Evolutionary conservation across 768 basidiomycete species (phyloP).

Genomic region (Termitomyces sp.): DNA sequence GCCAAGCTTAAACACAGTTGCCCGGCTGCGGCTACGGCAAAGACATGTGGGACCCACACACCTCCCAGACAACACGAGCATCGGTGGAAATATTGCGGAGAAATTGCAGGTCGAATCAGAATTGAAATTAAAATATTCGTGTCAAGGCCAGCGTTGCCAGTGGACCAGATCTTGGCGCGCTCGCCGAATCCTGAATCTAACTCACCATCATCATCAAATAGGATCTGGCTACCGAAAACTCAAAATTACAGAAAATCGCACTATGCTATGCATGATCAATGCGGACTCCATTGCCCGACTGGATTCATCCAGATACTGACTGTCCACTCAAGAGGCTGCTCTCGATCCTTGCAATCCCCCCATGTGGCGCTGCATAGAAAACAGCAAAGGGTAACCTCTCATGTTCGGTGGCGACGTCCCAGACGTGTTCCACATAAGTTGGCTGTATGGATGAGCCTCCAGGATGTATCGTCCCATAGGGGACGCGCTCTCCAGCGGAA

Average conservation of each 20-base stretch:
- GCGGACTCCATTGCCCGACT: not conserved
- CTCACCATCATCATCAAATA: not conserved
- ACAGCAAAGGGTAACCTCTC: slow-evolving; percentile 4
- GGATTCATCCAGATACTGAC: not conserved
- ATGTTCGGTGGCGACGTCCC: slow-evolving; percentile 3
- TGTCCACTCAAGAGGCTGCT: not conserved
- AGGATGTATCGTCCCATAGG: slow-evolving; percentile 1
- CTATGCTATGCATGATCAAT: not conserved
- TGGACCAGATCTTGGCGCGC: too few relatives aligned
- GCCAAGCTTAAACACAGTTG: too few relatives aligned
- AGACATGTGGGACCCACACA: too few relatives aligned
- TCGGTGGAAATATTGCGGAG: too few relatives aligned
- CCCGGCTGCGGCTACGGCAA: too few relatives aligned
- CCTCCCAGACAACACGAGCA: too few relatives aligned
- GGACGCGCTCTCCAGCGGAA: not conserved
- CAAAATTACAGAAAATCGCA: not conserved
- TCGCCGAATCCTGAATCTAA: too few relatives aligned
- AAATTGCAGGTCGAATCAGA: too few relatives aligned
- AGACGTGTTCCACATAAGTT: slow-evolving; percentile 11
- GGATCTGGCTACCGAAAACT: not conserved
- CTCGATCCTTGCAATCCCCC: not conserved
- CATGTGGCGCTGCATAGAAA: slow-evolving; percentile 3
- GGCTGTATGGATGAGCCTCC: slow-evolving; percentile 5
- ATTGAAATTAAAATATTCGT: too few relatives aligned
- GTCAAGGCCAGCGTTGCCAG: too few relatives aligned